Percentiles rank a stretch among this genome's conserved stretches.
Evolutionary conservation across 2,329 filamentous ascomycete genomes (phyloP).

Genomic region (Daldinia sp.): DNA sequence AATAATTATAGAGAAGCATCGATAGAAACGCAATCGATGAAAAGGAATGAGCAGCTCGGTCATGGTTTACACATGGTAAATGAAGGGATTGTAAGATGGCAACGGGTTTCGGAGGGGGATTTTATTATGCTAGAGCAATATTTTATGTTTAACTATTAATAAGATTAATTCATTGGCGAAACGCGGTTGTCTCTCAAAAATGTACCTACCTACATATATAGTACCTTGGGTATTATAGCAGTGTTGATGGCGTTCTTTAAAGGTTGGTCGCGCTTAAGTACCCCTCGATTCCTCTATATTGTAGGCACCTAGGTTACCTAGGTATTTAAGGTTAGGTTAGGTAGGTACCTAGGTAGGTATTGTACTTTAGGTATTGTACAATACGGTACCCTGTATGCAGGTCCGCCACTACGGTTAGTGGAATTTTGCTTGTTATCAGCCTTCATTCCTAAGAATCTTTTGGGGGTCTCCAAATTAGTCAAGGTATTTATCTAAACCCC

Average conservation of each 20-base stretch:
- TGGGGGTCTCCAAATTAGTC: too few relatives aligned
- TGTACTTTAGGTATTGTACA: too few relatives aligned
- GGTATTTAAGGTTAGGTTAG: too few relatives aligned
- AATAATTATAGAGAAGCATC: conserved; percentile 10
- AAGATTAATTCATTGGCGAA: not conserved
- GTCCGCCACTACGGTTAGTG: not conserved
- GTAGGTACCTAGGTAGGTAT: not conserved
- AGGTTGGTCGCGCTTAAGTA: not conserved
- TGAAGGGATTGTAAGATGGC: not conserved
- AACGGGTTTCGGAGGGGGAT: not conserved
- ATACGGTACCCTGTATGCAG: too few relatives aligned
- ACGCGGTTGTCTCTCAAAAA: not conserved
- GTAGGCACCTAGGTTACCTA: too few relatives aligned
- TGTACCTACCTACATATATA: not conserved
- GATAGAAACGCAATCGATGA: not conserved
- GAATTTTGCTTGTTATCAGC: not conserved
- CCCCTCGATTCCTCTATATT: conserved; percentile 14
- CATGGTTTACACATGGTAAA: not conserved
- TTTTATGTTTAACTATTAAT: not conserved
- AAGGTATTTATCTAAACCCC: conserved; percentile 30
- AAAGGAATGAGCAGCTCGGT: not conserved
- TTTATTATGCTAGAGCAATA: conserved; percentile 1
- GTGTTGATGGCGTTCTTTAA: too few relatives aligned
- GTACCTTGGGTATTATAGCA: too few relatives aligned
- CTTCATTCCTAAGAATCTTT: not conserved